Evolutionary conservation across 2,329 filamentous ascomycete genomes (phyloP).

Genomic region (Colletotrichum eremochloae): DNA sequence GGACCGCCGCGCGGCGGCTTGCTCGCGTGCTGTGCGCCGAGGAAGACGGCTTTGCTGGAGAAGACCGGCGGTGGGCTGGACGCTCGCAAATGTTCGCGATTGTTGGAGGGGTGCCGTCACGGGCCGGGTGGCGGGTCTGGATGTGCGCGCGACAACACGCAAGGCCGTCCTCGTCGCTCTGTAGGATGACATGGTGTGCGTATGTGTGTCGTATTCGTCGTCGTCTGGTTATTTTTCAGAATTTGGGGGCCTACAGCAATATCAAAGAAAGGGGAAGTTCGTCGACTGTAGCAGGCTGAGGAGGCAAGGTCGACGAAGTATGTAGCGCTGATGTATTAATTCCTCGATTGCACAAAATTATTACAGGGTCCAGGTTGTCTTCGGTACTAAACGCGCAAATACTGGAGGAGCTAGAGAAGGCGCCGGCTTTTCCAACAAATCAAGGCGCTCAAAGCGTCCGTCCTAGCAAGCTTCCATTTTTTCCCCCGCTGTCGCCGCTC

Average conservation of each 20-base stretch:
- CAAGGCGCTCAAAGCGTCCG: constrained; percentile 3
- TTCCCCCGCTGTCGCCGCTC: constrained; percentile 9
- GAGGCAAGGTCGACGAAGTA: not conserved
- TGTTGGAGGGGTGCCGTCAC: constrained; percentile 16
- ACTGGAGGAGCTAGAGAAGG: too few species aligned
- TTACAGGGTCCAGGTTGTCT: constrained; percentile 14
- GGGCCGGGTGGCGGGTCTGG: constrained; percentile 23
- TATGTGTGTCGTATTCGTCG: not conserved
- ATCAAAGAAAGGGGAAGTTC: not conserved
- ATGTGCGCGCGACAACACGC: constrained; percentile 36
- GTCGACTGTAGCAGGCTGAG: not conserved
- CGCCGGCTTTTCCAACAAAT: constrained; percentile 25
- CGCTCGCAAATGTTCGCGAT: constrained; percentile 37
- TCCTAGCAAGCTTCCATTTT: constrained; percentile 22
- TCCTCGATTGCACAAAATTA: constrained; percentile 21
- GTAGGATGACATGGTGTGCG: constrained; percentile 36
- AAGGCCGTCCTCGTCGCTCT: constrained; percentile 37
- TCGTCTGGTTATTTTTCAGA: not conserved
- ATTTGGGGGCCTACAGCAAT: not conserved
- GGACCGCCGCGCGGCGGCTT: constrained; percentile 32
- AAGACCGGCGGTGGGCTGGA: constrained; percentile 30
- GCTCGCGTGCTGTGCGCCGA: constrained; percentile 18
- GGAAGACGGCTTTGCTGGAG: constrained; percentile 30
- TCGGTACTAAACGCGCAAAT: constrained; percentile 24
- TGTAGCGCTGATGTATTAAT: constrained; percentile 4